phyloP scores from a whole-genome alignment of 2,329 filamentous ascomycete species.

The Aaosphaeria arxii region DNA sequence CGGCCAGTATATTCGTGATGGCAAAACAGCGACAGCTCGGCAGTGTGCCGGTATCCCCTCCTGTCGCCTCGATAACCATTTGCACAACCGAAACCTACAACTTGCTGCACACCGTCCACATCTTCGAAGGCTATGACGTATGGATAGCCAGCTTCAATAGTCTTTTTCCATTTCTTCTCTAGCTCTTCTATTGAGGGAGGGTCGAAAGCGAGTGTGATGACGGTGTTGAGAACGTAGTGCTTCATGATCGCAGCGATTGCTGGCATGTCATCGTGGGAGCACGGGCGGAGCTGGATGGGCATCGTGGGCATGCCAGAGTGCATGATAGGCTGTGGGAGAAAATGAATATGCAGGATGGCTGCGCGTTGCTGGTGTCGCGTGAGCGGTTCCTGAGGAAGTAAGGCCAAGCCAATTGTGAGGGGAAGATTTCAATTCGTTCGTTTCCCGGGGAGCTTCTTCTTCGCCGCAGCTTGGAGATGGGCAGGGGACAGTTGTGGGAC shows the following conservation, averaged over 20 bases:
- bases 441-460: too few species aligned
- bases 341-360: neutral
- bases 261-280: slow-evolving; percentile 34
- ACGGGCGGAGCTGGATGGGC: slow-evolving; percentile 24
- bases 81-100: slow-evolving; percentile 36
- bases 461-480: too few species aligned
- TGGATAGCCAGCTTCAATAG: slow-evolving; percentile 26
- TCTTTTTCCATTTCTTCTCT: slow-evolving; percentile 21
- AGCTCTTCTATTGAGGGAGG: slow-evolving; percentile 26
- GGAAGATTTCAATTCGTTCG: too few species aligned
- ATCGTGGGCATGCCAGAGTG: slow-evolving; percentile 26
- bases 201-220: slow-evolving; percentile 32
- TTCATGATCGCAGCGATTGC: slow-evolving; percentile 34
- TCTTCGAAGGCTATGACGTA: slow-evolving; percentile 30
- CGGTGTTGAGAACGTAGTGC: slow-evolving; percentile 39
- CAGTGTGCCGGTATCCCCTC: slow-evolving; percentile 39
- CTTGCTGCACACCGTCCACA: slow-evolving; percentile 4
- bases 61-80: slow-evolving; percentile 35
- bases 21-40: slow-evolving; percentile 40
- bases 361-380: slow-evolving; percentile 22
- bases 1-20: slow-evolving; percentile 30
- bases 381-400: slow-evolving; percentile 12
- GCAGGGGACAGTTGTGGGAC: too few species aligned
- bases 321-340: slow-evolving; percentile 22
- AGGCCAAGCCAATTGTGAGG: too few species aligned